Base-by-base conservation (phyloP, 176 grass and related monocot genomes). In the Musa schizocarpa region DNA sequence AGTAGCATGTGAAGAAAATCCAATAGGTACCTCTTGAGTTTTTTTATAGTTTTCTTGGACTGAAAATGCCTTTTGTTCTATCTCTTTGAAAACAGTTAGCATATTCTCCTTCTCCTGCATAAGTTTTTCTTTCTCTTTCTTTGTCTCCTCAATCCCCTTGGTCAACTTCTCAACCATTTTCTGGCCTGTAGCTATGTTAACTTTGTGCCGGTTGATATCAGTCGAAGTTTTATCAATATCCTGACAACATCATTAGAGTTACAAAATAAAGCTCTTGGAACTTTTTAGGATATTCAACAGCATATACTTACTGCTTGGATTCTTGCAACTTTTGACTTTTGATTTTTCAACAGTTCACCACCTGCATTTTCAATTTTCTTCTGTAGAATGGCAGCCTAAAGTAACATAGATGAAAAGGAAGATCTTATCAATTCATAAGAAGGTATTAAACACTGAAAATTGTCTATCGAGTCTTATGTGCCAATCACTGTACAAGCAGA, bases 151-250 rank as follows among this genome's bases (percentile, higher is more conserved):
- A 58, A 91, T 77, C 16, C 76, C 78, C 74, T 86, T 99, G 11
- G 84, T 78, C 63, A 99, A 78, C 69, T 82, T 99, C 82, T 81
- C 91, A 29, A 88, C 71, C 78, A 87, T 84, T 77, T 94, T 99
- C 81, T 94, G 86, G 25, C 77, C 80, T 68, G 90, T 84, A 75
- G 88, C 77, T 76, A 94, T 87, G 57, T 83, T 87, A 82, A 99
- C 90, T 76, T 87, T 91, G 82, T 89, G 88, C 51, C 90, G 84
- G 24, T 94, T 94, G 72, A 99, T 94, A 63, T 99, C 90, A 50
- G 90, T 91, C 65, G 84, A 89, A 74, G 80, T 89, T 93, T 89
- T 91, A 88, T 99, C 88, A 87, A 99, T 87, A 83, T 93, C 88
- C 95, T 99, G 76, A 27, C 53, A 77, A 69, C 1, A 55, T 29